A percentile compares a stretch with the other conserved stretches of the same genome.
phyloP scores from a whole-genome alignment of 768 basidiomycete species.

The Sporobolomyces roseus region DNA sequence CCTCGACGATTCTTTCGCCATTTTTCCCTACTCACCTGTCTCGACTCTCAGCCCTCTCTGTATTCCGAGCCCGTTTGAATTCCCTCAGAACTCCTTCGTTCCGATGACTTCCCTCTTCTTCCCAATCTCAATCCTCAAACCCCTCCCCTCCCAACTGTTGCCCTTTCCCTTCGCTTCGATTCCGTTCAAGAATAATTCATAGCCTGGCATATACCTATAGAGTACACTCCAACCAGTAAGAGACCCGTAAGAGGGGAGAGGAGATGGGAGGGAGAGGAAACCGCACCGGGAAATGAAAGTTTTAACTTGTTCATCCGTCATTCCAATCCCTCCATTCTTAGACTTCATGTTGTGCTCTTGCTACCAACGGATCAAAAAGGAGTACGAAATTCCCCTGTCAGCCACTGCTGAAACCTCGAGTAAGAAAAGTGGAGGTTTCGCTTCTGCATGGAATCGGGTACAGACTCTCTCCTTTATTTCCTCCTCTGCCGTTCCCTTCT shows the following conservation, averaged over 20 bases:
- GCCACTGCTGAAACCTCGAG: no score
- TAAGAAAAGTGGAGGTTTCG: no score
- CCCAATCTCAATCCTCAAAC: conserved; percentile 6
- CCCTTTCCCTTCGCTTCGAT: not conserved
- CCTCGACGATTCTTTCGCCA: no score
- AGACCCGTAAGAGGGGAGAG: not conserved
- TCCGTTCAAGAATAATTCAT: conserved; percentile 62
- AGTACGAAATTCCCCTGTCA: not conserved
- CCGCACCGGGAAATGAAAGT: conserved; percentile 48
- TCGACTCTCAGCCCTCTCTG: no score
- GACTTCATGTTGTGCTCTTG: conserved; percentile 89
- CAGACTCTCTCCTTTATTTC: no score
- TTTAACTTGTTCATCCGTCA: conserved; percentile 76
- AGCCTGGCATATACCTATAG: conserved; percentile 81
- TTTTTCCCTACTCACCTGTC: no score
- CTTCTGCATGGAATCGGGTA: no score
- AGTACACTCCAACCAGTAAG: not conserved
- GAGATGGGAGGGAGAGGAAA: not conserved
- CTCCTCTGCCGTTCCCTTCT: no score
- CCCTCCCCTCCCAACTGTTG: not conserved
- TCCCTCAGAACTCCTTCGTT: no score
- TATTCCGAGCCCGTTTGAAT: no score
- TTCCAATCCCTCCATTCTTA: conserved; percentile 75
- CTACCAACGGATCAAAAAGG: conserved; percentile 49
- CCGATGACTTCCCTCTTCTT: no score